A percentile compares a stretch with the other conserved stretches of the same genome.
These are phyloP conservation scores for Schizonepeta tenuifolia DNA, from an alignment of 257 asterid genomes.

Conservation along the genomic window DNA sequence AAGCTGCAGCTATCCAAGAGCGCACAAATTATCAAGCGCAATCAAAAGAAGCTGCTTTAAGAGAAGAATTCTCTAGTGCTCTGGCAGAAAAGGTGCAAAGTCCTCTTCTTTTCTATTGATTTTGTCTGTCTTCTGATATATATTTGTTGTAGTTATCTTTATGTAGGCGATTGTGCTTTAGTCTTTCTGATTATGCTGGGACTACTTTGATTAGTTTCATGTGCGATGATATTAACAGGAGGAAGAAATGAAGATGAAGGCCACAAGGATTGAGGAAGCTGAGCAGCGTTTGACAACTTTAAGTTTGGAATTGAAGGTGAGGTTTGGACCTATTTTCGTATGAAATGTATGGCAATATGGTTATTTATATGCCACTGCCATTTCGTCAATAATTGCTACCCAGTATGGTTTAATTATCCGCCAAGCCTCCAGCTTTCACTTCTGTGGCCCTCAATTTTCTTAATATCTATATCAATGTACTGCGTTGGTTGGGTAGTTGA, in stretches of 20 bases:
- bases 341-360: background rate
- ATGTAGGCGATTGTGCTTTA: background rate
- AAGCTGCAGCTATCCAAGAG: slow-evolving; percentile 88
- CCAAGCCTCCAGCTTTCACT: slow-evolving; percentile 15
- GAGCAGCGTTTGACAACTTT: slow-evolving; percentile 86
- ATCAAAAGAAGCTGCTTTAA: slow-evolving; percentile 75
- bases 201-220: slow-evolving; percentile 19
- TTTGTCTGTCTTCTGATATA: background rate
- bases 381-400: background rate
- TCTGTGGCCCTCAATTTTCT: background rate
- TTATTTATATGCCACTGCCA: slow-evolving; percentile 13
- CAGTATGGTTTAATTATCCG: background rate
- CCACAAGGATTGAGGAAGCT: slow-evolving; percentile 72
- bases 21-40: slow-evolving; percentile 81
- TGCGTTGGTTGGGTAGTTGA: slow-evolving; percentile 3
- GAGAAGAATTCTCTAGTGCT: slow-evolving; percentile 68
- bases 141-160: background rate
- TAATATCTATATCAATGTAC: background rate
- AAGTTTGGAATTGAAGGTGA: slow-evolving; percentile 83
- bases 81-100: slow-evolving; percentile 74
- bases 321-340: slow-evolving; percentile 21
- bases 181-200: background rate
- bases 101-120: slow-evolving; percentile 19
- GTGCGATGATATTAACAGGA: slow-evolving; percentile 58
- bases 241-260: slow-evolving; percentile 75